Conservation (phyloP, 352 stramenopile species). For the Sclerospora graminicola region DNA sequence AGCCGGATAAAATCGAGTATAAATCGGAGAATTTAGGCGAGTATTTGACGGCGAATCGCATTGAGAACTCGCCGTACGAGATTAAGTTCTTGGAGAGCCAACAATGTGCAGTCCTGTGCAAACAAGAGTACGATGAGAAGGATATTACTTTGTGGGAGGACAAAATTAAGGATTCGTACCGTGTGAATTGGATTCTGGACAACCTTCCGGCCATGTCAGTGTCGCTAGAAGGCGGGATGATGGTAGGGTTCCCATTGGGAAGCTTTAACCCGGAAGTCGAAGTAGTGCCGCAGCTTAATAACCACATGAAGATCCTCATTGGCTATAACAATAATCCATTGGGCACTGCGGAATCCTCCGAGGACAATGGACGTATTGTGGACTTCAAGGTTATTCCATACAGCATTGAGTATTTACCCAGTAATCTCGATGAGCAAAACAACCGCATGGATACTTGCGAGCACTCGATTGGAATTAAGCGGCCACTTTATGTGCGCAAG, state of each 20-base stretch:
- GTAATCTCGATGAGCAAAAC: conserved; percentile 42
- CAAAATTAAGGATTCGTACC: conserved; percentile 95
- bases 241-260: conserved; percentile 82
- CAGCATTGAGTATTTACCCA: conserved; percentile 91
- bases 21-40: conserved; percentile 98
- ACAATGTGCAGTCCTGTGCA: conserved; percentile 60
- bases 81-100: conserved; percentile 85
- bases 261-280: conserved; percentile 87
- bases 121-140: conserved; percentile 87
- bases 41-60: conserved; percentile 97
- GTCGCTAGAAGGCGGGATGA: conserved; percentile 48
- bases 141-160: conserved; percentile 86
- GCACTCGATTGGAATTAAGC: conserved; percentile 49
- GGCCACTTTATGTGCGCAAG: conserved; percentile 71
- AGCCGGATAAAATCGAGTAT: conserved; percentile 89
- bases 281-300: conserved; percentile 91
- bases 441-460: conserved; percentile 76
- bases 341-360: conserved; percentile 29
- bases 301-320: conserved; percentile 99
- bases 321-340: conserved; percentile 91
- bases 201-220: conserved; percentile 91
- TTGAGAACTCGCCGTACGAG: conserved; percentile 97
- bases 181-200: conserved; percentile 98
- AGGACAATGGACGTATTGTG: conserved; percentile 93
- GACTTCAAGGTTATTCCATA: conserved; percentile 97